Percentiles rank a stretch among this genome's conserved stretches.
Conservation (phyloP, 768 basidiomycete species). For the Omphalotus guepiniiformis region DNA sequence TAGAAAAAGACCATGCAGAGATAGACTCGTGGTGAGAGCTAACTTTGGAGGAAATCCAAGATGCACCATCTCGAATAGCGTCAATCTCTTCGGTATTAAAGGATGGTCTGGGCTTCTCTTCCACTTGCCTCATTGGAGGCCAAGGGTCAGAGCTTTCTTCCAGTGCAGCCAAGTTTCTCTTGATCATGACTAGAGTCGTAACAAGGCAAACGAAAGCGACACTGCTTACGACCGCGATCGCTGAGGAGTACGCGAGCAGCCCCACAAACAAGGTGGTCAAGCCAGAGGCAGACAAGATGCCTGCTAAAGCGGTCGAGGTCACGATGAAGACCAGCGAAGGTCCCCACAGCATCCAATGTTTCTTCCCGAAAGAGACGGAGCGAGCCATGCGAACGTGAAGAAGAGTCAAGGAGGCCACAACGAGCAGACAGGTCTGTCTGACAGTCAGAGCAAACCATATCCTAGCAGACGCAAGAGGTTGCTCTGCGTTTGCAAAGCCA, state of each 20-base stretch:
- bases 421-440: slow-evolving; percentile 63
- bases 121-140: slow-evolving; percentile 52
- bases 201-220: slow-evolving; percentile 56
- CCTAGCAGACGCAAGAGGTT: slow-evolving; percentile 51
- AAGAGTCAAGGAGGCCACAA: slow-evolving; percentile 57
- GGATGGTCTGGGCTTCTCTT: slow-evolving; percentile 55
- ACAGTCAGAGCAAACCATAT: slow-evolving; percentile 69
- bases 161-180: slow-evolving; percentile 55
- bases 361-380: slow-evolving; percentile 63
- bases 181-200: slow-evolving; percentile 60
- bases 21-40: slow-evolving; percentile 53
- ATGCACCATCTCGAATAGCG: slow-evolving; percentile 67
- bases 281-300: slow-evolving; percentile 50
- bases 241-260: slow-evolving; percentile 51
- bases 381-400: slow-evolving; percentile 68
- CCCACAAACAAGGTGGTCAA: slow-evolving; percentile 57
- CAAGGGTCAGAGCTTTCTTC: slow-evolving; percentile 51
- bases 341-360: slow-evolving; percentile 71
- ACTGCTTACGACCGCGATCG: slow-evolving; percentile 48
- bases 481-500: slow-evolving; percentile 38
- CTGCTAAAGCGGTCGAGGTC: slow-evolving; percentile 56
- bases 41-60: slow-evolving; percentile 75
- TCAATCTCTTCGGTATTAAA: slow-evolving; percentile 73
- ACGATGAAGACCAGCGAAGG: slow-evolving; percentile 53
- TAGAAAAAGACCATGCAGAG: slow-evolving; percentile 73